Conservation (phyloP, 768 basidiomycete genomes). For the Trametes punicea region DNA sequence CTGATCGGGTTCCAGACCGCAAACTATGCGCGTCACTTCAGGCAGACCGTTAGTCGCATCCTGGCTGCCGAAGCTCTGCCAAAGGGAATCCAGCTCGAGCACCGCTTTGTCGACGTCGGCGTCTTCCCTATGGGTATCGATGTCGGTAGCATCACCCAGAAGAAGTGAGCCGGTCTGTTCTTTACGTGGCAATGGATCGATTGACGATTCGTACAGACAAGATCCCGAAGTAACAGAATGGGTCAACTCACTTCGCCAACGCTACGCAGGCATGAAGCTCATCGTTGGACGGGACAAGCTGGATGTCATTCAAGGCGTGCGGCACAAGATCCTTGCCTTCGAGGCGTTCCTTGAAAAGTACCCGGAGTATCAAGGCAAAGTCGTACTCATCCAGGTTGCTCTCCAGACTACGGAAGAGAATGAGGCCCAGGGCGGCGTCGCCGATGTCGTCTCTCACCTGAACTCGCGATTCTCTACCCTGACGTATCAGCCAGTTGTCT, state of each 20-base stretch:
- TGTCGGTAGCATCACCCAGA: constrained; percentile 60
- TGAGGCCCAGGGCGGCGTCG: constrained; percentile 68
- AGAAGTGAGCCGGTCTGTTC: constrained; percentile 44
- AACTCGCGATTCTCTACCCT: constrained; percentile 81
- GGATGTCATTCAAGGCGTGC: constrained; percentile 83
- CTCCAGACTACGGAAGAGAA: constrained; percentile 78
- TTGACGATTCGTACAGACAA: constrained; percentile 49
- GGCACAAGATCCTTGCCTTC: constrained; percentile 81
- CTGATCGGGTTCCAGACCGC: constrained; percentile 91
- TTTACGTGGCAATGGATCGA: neutral
- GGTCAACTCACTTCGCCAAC: constrained; percentile 73
- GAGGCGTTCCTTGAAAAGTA: constrained; percentile 76
- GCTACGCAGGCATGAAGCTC: constrained; percentile 83
- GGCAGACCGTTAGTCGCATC: constrained; percentile 81
- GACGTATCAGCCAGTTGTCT: constrained; percentile 85
- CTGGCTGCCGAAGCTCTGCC: constrained; percentile 78
- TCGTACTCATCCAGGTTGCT: constrained; percentile 84
- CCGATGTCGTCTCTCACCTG: constrained; percentile 74
- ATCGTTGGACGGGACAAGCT: constrained; percentile 88
- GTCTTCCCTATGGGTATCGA: constrained; percentile 93
- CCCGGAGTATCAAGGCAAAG: constrained; percentile 79
- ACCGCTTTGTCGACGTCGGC: constrained; percentile 78
- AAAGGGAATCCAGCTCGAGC: constrained; percentile 72
- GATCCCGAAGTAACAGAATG: constrained; percentile 81
- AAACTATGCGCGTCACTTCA: constrained; percentile 79